Evolutionary conservation across 2,329 filamentous ascomycete genomes (phyloP), one percentile per base, ranked within the genome.

Genomic region (Colletotrichum gloeosporioides): DNA sequence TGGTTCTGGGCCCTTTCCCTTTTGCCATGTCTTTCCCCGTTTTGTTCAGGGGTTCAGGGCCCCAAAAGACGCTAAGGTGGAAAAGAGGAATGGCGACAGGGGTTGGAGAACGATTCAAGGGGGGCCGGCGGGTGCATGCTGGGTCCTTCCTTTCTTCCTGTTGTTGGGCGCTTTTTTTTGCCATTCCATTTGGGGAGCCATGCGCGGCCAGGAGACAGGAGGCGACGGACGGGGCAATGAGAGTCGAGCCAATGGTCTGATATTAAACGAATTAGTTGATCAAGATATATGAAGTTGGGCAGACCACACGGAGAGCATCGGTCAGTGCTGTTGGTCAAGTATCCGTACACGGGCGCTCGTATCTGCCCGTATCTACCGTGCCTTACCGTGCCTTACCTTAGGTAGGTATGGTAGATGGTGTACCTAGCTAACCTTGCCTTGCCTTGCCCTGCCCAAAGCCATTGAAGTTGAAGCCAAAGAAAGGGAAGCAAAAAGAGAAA

Each of bases 1-100:
- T 59, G 62, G 69, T 75, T 72, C 69, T 76, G 69, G 73, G 73
- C 69, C 63, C 73, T 73, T 73, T 73, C 73, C 64, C 44, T 65
- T 62, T 63, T 69, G 74, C 74, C 65, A 76, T 73, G 73, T 65
- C 70, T 61, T 66, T 69, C 74, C 74, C 70, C 74, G 59, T 69
- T 76, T 61, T 61, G 49, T 27, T 62, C 70, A 74, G 74, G 74
- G 74, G 70, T 69, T 69, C 34, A 34, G 49, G 62, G 36, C 62
- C 64, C 59, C 22, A 72, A 65, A 39, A 25, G 39, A 64, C 57
- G 65, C 74, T 62, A 76, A 69, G 15, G 71, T 62, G 29, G 65
- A 69, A 68, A 65, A 74, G 74, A 65, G 70, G 57, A 76, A 63
- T 68, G 59, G 57, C 63, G 44, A 49, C 70, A 68, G 55, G 70